Base-by-base conservation (phyloP, 441 rosid species). In the Gossypium aridum region DNA sequence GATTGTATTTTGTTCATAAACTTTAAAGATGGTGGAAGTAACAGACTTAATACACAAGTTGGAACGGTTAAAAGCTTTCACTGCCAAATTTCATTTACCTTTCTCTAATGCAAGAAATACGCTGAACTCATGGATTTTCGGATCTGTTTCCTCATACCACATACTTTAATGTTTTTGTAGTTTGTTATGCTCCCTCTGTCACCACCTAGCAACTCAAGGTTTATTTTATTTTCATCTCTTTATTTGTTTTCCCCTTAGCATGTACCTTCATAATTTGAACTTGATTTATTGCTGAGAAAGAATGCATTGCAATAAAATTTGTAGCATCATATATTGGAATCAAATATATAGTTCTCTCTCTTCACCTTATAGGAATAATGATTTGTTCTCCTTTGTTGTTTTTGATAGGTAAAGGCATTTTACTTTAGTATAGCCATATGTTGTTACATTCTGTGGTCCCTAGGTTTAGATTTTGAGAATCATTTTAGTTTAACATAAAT, bases 1-100 rank as follows among this genome's bases (percentile, higher is more conserved):
- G 56, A 31, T 51, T 63, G 56, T 69, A 53, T 53, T 57, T 43
- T 75, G 25, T 47, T 69, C 56, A 20, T 55, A 25, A 62, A 78
- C 31, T 16, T 77, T 26, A 51, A n/a, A 45, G 13, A 73, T 37
- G 19, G 39, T 70, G 23, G 69, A 16, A n/a, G 57, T 23, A n/a
- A 43, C 57, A 20, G 51, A 9, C 37, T 7, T 55, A 13, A 54
- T 70, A 19, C 53, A 70, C 28, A 55, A 54, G 45, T 60, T 55
- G 73, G 49, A 62, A 61, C 56, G 9, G 45, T 37, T 22, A 25
- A 47, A 57, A 59, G 39, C 59, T 25, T 64, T 59, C 26, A 25
- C 6, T 59, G 22, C 68, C 43, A 49, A 39, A 25, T 56, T 25
- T 49, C 62, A 56, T 56, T 47, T 57, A 57, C 37, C 55, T 63